A percentile compares a stretch with the other conserved stretches of the same genome.
These are phyloP conservation scores for Coniella vitis DNA, from an alignment of 2,329 filamentous ascomycete species.

Conservation along the genomic window DNA sequence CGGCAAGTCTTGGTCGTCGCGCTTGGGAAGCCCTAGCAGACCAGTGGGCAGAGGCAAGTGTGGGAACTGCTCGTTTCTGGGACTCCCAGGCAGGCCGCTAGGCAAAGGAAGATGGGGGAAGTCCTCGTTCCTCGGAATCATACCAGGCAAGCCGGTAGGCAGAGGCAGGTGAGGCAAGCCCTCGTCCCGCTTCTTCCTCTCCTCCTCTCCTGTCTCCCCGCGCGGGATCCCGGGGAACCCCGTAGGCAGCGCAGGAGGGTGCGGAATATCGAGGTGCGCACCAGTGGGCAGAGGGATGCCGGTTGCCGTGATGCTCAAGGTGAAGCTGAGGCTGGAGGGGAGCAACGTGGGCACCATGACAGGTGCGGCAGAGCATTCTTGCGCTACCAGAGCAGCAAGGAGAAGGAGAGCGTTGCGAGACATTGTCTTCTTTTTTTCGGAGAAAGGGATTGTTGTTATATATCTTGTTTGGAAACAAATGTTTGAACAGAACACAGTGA, in stretches of 20 bases:
- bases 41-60: constrained; percentile 1
- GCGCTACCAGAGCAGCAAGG: constrained; percentile 8
- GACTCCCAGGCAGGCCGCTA: not conserved
- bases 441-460: too few relatives aligned
- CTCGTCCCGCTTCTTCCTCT: not conserved
- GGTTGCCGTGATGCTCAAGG: not conserved
- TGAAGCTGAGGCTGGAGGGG: not conserved
- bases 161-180: not conserved
- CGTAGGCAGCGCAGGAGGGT: not conserved
- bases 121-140: not conserved
- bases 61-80: not conserved
- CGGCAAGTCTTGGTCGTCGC: too few relatives aligned
- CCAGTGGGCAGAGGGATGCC: not conserved
- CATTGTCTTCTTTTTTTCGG: too few relatives aligned
- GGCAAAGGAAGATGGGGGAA: not conserved
- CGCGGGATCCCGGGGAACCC: not conserved
- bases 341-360: not conserved
- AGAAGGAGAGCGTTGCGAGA: not conserved
- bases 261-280: not conserved
- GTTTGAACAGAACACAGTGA: too few relatives aligned
- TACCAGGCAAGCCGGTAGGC: not conserved
- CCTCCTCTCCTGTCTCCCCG: too few relatives aligned
- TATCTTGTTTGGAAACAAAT: too few relatives aligned
- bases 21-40: too few relatives aligned
- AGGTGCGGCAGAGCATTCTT: constrained; percentile 3